Evolutionary conservation across 495 filamentous ascomycete species (phyloP), one percentile per base, ranked within the genome.

Genomic region (Xylaria castorea): DNA sequence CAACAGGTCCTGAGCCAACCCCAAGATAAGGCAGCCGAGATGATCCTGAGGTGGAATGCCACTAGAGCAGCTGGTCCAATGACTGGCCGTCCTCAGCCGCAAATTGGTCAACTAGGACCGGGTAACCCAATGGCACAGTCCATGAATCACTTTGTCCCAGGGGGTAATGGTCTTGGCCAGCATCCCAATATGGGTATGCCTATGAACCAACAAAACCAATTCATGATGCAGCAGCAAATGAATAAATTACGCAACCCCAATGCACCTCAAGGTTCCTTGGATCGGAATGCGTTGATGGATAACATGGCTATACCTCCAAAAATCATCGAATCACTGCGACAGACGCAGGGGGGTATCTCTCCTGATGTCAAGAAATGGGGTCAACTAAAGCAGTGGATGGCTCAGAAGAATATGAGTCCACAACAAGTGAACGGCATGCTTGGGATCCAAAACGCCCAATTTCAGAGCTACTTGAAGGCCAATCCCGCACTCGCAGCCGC

Each of bases 351-450:
- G 2, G 66, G 91, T 0, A 5, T 53, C 9, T 91, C 92, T 3
- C 86, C 86, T 20, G 80, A 90, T 3, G 80, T 92, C 22, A 91
- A 89, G 77, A 91, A 89, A 68, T 97, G 93, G 93, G 86, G 85
- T 36, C 88, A 92, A 63, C 81, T 97, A 0, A 94, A 93, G 78
- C 80, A 88, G 51, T 92, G 87, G 85, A 81, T 88, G 1, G 63
- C 72, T 1, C 76, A 83, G 58, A 91, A 90, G 74, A 83, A 84
- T 42, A 51, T 85, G 20, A 76, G 78, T 4, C 76, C 81, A 2
- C 77, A 83, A 1, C 83, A 86, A 36, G 34, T 71, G 5, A n/a
- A 48, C n/a, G 83, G 84, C 58, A 70, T 94, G 3, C 78, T 86
- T 69, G 78, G 76, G 16, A 70, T 88, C 3, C 91, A 93, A 70